Percentiles rank a stretch among this genome's conserved stretches.
These are phyloP conservation scores for Leccinum boreale DNA, from an alignment of 768 basidiomycete genomes.

Conservation along the genomic window DNA sequence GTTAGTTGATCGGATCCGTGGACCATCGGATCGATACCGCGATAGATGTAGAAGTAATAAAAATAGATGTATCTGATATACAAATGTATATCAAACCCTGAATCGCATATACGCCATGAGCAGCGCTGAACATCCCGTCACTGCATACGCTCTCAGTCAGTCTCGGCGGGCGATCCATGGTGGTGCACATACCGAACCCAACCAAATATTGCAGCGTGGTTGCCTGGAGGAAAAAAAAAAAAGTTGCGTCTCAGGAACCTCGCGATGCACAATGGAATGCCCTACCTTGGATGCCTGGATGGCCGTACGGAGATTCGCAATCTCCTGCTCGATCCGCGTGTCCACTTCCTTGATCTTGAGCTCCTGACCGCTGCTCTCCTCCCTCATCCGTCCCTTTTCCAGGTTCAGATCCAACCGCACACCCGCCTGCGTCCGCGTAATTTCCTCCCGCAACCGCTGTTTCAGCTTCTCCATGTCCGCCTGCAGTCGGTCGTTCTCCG, in stretches of 20 bases:
- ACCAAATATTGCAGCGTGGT: slow-evolving; percentile 86
- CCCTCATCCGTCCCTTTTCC: slow-evolving; percentile 93
- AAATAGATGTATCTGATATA: background rate
- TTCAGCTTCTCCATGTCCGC: slow-evolving; percentile 93
- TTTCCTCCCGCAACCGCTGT: slow-evolving; percentile 88
- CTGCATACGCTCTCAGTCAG: slow-evolving; percentile 35
- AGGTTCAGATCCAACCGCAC: slow-evolving; percentile 93
- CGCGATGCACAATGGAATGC: background rate
- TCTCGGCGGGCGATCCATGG: background rate
- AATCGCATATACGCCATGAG: slow-evolving; percentile 88
- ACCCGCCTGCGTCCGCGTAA: slow-evolving; percentile 87
- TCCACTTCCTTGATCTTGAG: slow-evolving; percentile 98
- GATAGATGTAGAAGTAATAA: slow-evolving; percentile 5
- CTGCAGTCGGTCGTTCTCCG: slow-evolving; percentile 92
- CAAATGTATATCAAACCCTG: slow-evolving; percentile 29
- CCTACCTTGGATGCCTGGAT: slow-evolving; percentile 83
- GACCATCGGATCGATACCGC: background rate
- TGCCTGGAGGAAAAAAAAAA: slow-evolving; percentile 42
- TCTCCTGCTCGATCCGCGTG: slow-evolving; percentile 94
- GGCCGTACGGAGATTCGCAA: slow-evolving; percentile 77
- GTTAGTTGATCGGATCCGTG: background rate
- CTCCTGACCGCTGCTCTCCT: slow-evolving; percentile 88
- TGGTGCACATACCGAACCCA: slow-evolving; percentile 64
- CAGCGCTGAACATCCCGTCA: slow-evolving; percentile 82
- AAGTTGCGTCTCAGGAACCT: slow-evolving; percentile 1